phyloP scores from a whole-genome alignment of 2,329 filamentous ascomycete genomes.

The Cladosporium sp. region DNA sequence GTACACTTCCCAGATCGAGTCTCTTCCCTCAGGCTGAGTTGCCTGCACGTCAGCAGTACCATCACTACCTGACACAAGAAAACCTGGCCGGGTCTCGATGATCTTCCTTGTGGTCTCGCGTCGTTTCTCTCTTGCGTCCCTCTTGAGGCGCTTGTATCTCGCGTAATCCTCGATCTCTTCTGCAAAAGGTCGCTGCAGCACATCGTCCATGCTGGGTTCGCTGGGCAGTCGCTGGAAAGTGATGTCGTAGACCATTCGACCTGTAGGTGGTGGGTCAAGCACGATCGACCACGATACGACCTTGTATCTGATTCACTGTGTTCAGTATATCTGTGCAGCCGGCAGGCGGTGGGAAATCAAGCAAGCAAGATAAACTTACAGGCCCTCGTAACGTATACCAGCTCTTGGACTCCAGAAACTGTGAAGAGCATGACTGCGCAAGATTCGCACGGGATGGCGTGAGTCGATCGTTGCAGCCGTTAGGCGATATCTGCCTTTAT shows the following conservation, averaged over 20 bases:
- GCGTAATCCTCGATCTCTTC: slow-evolving; percentile 46
- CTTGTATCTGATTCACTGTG: slow-evolving; percentile 26
- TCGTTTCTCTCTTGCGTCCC: slow-evolving; percentile 2
- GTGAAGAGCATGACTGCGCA: slow-evolving; percentile 41
- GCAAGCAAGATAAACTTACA: slow-evolving; percentile 32
- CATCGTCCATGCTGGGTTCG: slow-evolving; percentile 32
- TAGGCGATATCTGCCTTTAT: slow-evolving; percentile 42
- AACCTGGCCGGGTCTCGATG: not conserved
- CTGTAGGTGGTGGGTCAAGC: slow-evolving; percentile 20
- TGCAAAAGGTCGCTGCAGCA: slow-evolving; percentile 37
- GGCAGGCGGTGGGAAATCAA: not conserved
- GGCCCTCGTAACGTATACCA: slow-evolving; percentile 46
- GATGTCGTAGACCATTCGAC: slow-evolving; percentile 36
- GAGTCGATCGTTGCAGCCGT: slow-evolving; percentile 39
- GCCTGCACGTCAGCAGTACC: slow-evolving; percentile 3
- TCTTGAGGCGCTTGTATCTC: slow-evolving; percentile 43
- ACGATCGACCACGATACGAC: slow-evolving; percentile 41
- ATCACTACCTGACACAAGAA: slow-evolving; percentile 8
- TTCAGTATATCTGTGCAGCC: not conserved
- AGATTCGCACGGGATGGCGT: slow-evolving; percentile 40
- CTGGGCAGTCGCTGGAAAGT: slow-evolving; percentile 32
- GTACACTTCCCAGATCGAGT: not conserved
- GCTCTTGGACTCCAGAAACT: slow-evolving; percentile 44
- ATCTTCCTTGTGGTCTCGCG: slow-evolving; percentile 13
- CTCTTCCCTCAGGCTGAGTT: not conserved